Percentiles rank a stretch among this genome's conserved stretches.
Evolutionary conservation across 1,139 yeast species (phyloP).

Genomic region (Diutina ranongensis): DNA sequence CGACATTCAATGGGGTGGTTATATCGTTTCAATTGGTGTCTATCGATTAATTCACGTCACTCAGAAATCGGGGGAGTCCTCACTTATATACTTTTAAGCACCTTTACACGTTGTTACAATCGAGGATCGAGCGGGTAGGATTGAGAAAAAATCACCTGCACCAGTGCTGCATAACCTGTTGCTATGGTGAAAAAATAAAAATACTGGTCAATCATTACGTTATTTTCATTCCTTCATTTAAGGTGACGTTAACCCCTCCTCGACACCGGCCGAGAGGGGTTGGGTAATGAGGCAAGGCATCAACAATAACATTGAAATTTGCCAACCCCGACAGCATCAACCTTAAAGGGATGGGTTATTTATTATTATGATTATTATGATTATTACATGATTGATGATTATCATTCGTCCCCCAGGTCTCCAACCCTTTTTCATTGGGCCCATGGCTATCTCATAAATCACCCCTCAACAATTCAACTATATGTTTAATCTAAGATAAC

Average conservation of each 20-base stretch:
- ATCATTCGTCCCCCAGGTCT: too few species aligned
- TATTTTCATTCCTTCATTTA: neutral
- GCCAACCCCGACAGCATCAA: neutral
- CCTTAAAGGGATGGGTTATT: too few species aligned
- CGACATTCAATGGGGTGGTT: neutral
- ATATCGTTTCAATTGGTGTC: too few species aligned
- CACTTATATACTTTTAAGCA: too few species aligned
- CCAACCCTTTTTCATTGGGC: too few species aligned
- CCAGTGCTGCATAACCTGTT: neutral
- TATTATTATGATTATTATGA: too few species aligned
- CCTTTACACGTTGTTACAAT: neutral
- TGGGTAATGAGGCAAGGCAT: neutral
- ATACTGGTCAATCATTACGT: neutral
- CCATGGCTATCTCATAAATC: too few species aligned
- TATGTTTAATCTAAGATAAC: too few species aligned
- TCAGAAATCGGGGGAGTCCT: too few species aligned
- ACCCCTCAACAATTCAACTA: too few species aligned
- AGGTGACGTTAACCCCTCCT: neutral
- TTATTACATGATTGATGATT: too few species aligned
- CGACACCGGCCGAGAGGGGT: neutral
- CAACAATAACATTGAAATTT: neutral
- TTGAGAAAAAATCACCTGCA: neutral
- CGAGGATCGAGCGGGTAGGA: neutral
- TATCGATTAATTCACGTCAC: neutral
- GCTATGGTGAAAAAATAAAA: neutral